Percentiles rank a stretch among this genome's conserved stretches.
These are phyloP conservation scores for Nowakowskiella sp. DNA, from an alignment of 192 early-diverging fungal species.

Conservation along the genomic window DNA sequence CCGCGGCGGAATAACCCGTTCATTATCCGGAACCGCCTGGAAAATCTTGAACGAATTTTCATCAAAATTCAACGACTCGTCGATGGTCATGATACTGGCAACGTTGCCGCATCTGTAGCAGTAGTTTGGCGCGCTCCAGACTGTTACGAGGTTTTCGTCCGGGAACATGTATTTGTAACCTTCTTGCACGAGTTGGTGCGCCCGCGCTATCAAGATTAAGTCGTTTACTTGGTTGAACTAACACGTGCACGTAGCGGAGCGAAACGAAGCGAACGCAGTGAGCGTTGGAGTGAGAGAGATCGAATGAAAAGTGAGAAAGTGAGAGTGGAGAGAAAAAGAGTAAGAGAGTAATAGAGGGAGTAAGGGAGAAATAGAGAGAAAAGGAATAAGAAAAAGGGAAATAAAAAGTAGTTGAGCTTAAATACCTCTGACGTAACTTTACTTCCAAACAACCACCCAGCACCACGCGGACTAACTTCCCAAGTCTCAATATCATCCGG, in stretches of 20 bases:
- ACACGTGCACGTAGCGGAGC: no score
- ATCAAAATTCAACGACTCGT: conserved; percentile 62
- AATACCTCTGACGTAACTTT: conserved; percentile 85
- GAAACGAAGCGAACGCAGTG: no score
- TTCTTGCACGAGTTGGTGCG: conserved; percentile 97
- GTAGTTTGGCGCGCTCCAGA: conserved; percentile 81
- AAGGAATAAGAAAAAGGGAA: neutral
- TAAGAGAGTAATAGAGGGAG: neutral
- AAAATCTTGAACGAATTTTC: conserved; percentile 93
- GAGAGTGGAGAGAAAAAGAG: neutral
- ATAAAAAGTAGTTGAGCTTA: neutral
- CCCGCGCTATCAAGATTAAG: conserved; percentile 81
- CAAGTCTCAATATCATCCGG: conserved; percentile 90
- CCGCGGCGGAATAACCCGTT: conserved; percentile 48
- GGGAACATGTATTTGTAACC: conserved; percentile 93
- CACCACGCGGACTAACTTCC: conserved; percentile 84
- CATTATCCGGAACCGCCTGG: conserved; percentile 89
- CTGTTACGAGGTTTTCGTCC: conserved; percentile 89
- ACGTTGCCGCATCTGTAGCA: conserved; percentile 61
- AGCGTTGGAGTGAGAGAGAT: no score
- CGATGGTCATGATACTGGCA: conserved; percentile 49
- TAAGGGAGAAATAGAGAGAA: neutral
- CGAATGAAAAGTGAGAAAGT: no score
- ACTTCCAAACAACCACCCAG: conserved; percentile 93
- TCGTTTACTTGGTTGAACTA: conserved; percentile 93